Conservation (phyloP, 2,329 filamentous ascomycete genomes). For the Fusarium abutilonis region DNA sequence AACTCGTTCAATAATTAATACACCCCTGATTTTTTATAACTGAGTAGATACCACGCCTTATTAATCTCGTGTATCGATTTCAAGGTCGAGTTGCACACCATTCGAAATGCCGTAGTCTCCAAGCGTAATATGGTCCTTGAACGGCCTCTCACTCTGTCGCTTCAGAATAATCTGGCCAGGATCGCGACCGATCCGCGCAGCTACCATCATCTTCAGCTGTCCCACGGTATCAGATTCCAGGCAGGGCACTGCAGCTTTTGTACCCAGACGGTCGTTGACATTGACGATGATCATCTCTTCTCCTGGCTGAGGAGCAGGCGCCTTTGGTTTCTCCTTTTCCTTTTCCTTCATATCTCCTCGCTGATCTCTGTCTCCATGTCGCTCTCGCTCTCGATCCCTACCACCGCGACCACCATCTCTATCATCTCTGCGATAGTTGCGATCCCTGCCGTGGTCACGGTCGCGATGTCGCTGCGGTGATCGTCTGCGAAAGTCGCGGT, state of each 20-base stretch:
- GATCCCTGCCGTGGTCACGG: constrained; percentile 33
- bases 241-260: constrained; percentile 94
- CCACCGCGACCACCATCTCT: constrained; percentile 40
- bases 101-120: constrained; percentile 96
- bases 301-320: constrained; percentile 48
- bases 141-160: constrained; percentile 89
- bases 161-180: constrained; percentile 92
- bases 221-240: constrained; percentile 84
- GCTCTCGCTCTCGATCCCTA: constrained; percentile 14
- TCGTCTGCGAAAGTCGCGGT: constrained; percentile 40
- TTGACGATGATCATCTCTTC: constrained; percentile 94
- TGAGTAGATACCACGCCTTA: background rate
- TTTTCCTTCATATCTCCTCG: constrained; percentile 50
- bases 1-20: no score
- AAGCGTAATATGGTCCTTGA: constrained; percentile 88
- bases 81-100: constrained; percentile 76
- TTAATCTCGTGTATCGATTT: constrained; percentile 70
- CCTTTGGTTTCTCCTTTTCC: constrained; percentile 52
- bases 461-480: constrained; percentile 39
- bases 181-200: constrained; percentile 86
- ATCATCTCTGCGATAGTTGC: constrained; percentile 38
- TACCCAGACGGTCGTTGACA: constrained; percentile 94
- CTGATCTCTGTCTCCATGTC: constrained; percentile 33
- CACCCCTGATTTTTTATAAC: background rate
- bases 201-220: constrained; percentile 91